Evolutionary conservation across 192 early-diverging fungal species (phyloP), one percentile per base, ranked within the genome.

Genomic region (Kickxella alabastrina): DNA sequence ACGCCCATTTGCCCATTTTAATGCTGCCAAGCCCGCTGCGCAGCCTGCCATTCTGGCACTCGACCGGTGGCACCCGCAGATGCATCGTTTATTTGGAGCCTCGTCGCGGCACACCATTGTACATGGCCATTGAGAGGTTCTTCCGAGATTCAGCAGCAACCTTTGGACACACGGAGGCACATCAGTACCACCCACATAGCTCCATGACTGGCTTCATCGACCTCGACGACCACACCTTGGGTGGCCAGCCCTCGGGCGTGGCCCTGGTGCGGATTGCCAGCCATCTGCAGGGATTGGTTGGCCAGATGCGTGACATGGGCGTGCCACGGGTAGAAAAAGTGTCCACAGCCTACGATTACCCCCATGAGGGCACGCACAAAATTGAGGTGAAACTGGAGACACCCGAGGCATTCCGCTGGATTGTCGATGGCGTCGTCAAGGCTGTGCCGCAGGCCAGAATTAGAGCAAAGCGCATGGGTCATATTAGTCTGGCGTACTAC

Each of bases 161-260:
- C 17, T 45, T 58, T 14, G 70, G 70, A 6, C 54, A 31, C 6
- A 74, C 58, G 2, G 70, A 74, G 43, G 70, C 70, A 0, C 63
- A 65, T 51, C 54, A 59, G 63, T 74, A 74, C 47, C 70, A 74
- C 14, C 70, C 70, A 25, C 70, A 74, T 9, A 59, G 57, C 59
- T 74, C 70, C 17, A 66, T 74, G 63, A 74, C 70, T 2, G 70
- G 70, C n/a, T 74, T 74, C 19, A 74, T 74, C 7, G 70, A 74
- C 18, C 14, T 74, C 6, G 49, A 38, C 41, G 52, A 47, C 10
- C 15, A 23, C 10, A 15, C 18, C 6, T 31, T 24, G 9, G 24
- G 18, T 7, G 38, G 36, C 9, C 35, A 39, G 31, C 14, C 24
- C 3, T 43, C 50, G 0, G 59, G 50, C 32, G 21, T 37, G 3